A percentile compares a stretch with the other conserved stretches of the same genome.
phyloP scores from a whole-genome alignment of 768 basidiomycete species.

The Agrocybe pediades region DNA sequence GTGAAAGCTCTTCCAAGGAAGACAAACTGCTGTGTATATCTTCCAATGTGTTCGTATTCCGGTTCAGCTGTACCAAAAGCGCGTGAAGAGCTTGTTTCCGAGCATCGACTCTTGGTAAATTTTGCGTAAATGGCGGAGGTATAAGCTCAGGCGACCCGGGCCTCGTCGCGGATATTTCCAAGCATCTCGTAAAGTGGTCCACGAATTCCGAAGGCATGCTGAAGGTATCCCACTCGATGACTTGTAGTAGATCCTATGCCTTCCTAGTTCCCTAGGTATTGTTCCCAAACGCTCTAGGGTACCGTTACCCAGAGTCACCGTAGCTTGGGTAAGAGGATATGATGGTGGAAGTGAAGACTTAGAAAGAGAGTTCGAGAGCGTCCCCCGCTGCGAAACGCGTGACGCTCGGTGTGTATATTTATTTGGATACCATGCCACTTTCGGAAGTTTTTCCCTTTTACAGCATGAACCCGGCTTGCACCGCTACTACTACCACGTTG shows the following conservation, averaged over 20 bases:
- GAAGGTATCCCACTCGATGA: background rate
- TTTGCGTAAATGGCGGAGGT: slow-evolving; percentile 4
- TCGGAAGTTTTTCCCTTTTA: no score
- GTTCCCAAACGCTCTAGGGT: no score
- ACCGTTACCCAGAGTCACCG: no score
- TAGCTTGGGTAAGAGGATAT: no score
- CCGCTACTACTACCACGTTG: no score
- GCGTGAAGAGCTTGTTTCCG: slow-evolving; percentile 36
- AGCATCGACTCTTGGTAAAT: background rate
- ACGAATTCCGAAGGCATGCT: slow-evolving; percentile 41
- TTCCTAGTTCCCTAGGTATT: no score
- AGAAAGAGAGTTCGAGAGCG: background rate
- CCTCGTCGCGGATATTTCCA: slow-evolving; percentile 26
- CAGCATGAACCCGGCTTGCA: no score
- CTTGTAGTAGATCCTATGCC: background rate
- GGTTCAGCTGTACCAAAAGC: slow-evolving; percentile 39
- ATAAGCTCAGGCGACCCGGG: slow-evolving; percentile 15
- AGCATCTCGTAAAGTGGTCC: slow-evolving; percentile 35
- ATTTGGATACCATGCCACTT: background rate
- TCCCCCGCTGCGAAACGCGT: background rate
- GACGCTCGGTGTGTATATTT: background rate
- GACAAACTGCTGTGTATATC: slow-evolving; percentile 26
- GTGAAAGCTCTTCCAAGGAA: slow-evolving; percentile 26
- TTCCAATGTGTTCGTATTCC: slow-evolving; percentile 21
- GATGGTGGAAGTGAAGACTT: background rate